A percentile compares a stretch with the other conserved stretches of the same genome.
Conservation (phyloP, 768 basidiomycete genomes). For the Leccinum pellstonianum region DNA sequence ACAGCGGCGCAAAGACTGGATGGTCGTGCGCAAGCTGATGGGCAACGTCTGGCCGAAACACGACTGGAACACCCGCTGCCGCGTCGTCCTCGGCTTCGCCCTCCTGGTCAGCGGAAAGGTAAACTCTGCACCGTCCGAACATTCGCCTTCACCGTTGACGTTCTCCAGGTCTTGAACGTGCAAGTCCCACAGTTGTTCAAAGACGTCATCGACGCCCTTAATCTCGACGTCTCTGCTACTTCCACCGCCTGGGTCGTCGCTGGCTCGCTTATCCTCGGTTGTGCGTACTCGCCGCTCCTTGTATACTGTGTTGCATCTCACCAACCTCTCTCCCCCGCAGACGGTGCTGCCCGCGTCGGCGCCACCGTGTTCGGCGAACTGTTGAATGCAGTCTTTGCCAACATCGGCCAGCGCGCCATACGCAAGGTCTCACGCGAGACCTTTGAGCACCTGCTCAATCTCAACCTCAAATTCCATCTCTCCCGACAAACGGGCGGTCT, state of each 20-base stretch:
- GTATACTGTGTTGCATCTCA: neutral
- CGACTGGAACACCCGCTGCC: conserved; percentile 77
- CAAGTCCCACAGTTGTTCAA: conserved; percentile 99
- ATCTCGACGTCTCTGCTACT: conserved; percentile 69
- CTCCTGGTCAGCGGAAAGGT: conserved; percentile 88
- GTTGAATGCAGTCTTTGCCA: conserved; percentile 93
- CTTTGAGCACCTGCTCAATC: conserved; percentile 87
- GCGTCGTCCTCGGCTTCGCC: conserved; percentile 80
- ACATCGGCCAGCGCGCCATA: conserved; percentile 91
- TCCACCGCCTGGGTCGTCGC: conserved; percentile 90
- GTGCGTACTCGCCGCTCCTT: conserved; percentile 47
- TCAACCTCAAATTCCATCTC: conserved; percentile 91
- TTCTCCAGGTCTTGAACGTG: conserved; percentile 79
- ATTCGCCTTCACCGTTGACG: neutral
- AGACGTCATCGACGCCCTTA: conserved; percentile 82
- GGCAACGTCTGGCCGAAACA: conserved; percentile 90
- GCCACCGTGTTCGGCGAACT: conserved; percentile 90
- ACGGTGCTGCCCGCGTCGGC: conserved; percentile 86
- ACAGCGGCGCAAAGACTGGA: conserved; percentile 81
- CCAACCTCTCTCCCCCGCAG: conserved; percentile 39
- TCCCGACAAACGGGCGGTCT: conserved; percentile 93
- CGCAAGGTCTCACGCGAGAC: conserved; percentile 95
- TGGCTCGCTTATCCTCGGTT: conserved; percentile 87
- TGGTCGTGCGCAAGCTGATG: conserved; percentile 77
- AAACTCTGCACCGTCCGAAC: conserved; percentile 13